Conservation (phyloP, 1,284 basidiomycete genomes). For the Marasmius oreades region DNA sequence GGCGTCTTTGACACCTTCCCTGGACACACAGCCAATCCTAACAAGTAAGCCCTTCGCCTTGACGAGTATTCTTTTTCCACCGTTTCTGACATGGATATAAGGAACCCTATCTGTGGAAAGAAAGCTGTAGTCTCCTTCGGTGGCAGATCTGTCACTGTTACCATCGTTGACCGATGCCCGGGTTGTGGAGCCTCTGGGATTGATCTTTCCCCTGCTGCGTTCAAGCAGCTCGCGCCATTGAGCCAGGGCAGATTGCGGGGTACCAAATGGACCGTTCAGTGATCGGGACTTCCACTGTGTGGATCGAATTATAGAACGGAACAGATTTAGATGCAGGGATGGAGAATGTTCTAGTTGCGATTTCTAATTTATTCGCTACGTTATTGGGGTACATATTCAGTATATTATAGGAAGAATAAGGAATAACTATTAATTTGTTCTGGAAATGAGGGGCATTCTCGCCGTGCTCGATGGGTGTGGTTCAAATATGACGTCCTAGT, state of each 20-base stretch:
- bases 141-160: conserved; percentile 20
- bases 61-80: neutral
- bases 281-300: too few relatives aligned
- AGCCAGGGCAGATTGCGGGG: conserved; percentile 11
- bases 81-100: neutral
- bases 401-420: too few relatives aligned
- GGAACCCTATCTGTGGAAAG: neutral
- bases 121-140: neutral
- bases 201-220: conserved; percentile 25
- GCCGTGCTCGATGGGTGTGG: too few relatives aligned
- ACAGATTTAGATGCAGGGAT: too few relatives aligned
- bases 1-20: neutral
- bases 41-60: neutral
- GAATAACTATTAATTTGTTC: too few relatives aligned
- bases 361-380: too few relatives aligned
- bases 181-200: conserved; percentile 24
- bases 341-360: too few relatives aligned
- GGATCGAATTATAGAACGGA: too few relatives aligned
- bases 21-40: neutral
- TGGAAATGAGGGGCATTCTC: too few relatives aligned
- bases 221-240: conserved; percentile 19
- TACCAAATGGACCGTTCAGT: neutral
- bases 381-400: too few relatives aligned
- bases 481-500: too few relatives aligned
- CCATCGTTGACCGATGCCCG: conserved; percentile 26